Evolutionary conservation across 148 eudicot species (phyloP).

Genomic region (Bassia scoparia): DNA sequence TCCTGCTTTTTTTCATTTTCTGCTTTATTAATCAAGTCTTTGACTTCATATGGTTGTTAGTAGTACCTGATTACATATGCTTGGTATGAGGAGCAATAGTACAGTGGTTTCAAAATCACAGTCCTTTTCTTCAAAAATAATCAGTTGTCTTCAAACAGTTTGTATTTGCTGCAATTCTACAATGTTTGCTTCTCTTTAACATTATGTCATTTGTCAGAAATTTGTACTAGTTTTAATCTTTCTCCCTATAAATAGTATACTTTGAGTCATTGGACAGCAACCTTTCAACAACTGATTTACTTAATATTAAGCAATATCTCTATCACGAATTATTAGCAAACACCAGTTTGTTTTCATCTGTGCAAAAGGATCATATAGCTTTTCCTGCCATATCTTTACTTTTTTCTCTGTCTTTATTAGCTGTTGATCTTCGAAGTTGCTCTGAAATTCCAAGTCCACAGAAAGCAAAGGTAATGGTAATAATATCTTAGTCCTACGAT

Average conservation of each 20-base stretch:
- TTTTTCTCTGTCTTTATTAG: slow-evolving; percentile 33
- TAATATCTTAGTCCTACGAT: neutral
- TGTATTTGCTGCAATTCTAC: neutral
- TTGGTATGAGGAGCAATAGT: too few species aligned
- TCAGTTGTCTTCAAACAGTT: too few species aligned
- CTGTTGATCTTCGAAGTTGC: slow-evolving; percentile 76
- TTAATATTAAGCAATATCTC: too few species aligned
- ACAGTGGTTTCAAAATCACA: too few species aligned
- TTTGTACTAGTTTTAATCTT: neutral
- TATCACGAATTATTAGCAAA: neutral
- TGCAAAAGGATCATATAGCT: neutral
- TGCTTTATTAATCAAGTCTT: neutral
- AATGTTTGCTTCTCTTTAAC: too few species aligned
- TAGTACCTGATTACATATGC: too few species aligned
- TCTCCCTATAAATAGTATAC: too few species aligned
- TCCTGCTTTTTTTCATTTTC: neutral
- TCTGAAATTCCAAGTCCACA: slow-evolving; percentile 48
- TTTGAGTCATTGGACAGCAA: neutral
- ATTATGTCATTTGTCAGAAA: neutral
- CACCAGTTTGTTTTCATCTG: neutral
- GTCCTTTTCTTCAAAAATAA: too few species aligned
- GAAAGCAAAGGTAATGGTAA: slow-evolving; percentile 48
- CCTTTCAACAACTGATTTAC: slow-evolving; percentile 3
- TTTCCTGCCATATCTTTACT: slow-evolving; percentile 4
- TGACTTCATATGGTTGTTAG: too few species aligned